Base-by-base conservation (phyloP, 2,329 filamentous ascomycete genomes). In the Stachybotrys chlorohalonatus region DNA sequence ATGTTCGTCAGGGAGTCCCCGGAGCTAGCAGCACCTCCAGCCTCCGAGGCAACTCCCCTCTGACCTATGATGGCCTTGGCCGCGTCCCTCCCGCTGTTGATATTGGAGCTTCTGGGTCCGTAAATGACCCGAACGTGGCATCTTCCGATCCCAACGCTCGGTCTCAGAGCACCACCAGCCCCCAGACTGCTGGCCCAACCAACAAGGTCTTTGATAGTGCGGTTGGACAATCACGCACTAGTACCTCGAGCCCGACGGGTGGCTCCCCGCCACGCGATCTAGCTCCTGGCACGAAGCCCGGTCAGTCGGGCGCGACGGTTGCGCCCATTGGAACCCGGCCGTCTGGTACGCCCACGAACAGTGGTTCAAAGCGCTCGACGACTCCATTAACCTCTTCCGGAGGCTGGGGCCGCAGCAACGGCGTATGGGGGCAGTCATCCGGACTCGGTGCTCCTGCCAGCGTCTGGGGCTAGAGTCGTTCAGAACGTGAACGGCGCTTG, bases 321-420 rank as follows among this genome's bases (percentile, higher is more conserved):
- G 93, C 91, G 24, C 93, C 94, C 16, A 97, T 97, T 63, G 94
- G 94, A 59, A 96, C 93, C 55, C 87, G 94, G 49, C 93, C 93
- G 4, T 80, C 82, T 16, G 81, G 79, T 46, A 79, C 77, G 39
- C 73, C 82, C n/a, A 73, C 70, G 36, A 69, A 67, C 31, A 69
- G 74, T 47, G 79, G 81, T 57, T 75, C 76, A 71, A 94, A 94
- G 70, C 89, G 90, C 56, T 90, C 92, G 0, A 95, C 90, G 7
- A 95, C 92, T 3, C 92, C 93, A 53, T 80, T 96, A 32, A 86
- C 91, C n/a, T 95, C 91, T n/a, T 91, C 92, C 11, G 77, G 86
- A 16, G 83, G 85, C 57, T 96, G 92, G 92, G 85, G 88, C 54
- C 86, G 84, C 66, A 87, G 88, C 61, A 86, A 85, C 60, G 87